Evolutionary conservation across 768 basidiomycete species (phyloP), one percentile per base, ranked within the genome.

Genomic region (Amanita muscaria): DNA sequence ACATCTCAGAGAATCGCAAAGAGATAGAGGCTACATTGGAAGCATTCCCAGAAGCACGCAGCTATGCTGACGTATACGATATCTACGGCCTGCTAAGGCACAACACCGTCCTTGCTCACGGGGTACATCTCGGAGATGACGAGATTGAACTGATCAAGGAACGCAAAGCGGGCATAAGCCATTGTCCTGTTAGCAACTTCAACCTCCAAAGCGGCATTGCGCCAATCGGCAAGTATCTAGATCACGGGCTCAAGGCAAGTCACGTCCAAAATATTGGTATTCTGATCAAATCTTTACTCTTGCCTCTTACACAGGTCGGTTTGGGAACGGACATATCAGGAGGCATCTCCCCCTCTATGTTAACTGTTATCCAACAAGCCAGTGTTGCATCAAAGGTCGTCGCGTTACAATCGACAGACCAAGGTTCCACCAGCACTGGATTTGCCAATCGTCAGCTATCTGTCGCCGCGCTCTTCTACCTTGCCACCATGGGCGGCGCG

Each of bases 301-400:
- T 51, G 4, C 43, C 11, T 16, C 16, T 36, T 42, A 32, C 33
- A n/a, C 49, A 92, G 90, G 88, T 97, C 49, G 90, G 91, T 14
- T 67, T 98, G n/a, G 94, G 94, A 2, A 93, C 93, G 41, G 91
- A 94, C 58, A 81, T 87, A 43, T 85, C 89, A 1, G 94, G 94
- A 9, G 93, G 94, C 3, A 88, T 79, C 61, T 78, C 77, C 8
- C 70, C 80, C 3, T 93, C 90, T 4, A 85, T 97, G 48, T 69
- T 96, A 49, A 76, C 70, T 18, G 70, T 74, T 12, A 72, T 92
- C 38, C 83, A 81, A 59, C 74, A 87, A 65, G 75, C 84, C 33
- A 78, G 87, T 66, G 75, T 83, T 38, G 79, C 85, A 12, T 83
- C 89, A 18, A 97, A 94, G 61, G 72, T 88, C 44, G 48, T 83